Conservation (phyloP, 441 rosid species). For the Codiaeum variegatum region DNA sequence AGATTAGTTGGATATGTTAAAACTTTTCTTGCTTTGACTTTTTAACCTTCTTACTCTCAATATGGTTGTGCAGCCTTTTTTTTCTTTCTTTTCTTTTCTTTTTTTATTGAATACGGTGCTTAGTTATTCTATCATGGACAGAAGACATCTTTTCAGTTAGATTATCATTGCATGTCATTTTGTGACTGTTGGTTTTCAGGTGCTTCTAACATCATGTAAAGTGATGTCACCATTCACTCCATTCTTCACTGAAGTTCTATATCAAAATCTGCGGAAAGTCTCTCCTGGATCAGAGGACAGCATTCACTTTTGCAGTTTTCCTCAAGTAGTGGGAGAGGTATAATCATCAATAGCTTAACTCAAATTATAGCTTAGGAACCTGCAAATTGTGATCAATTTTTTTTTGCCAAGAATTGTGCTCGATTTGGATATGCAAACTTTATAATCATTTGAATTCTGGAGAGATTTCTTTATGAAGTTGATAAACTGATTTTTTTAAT, state of each 20-base stretch:
- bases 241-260: conserved; percentile 81
- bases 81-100: not conserved
- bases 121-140: not conserved
- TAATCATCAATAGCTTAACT: not conserved
- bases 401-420: no score
- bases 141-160: no score
- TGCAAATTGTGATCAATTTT: no score
- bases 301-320: conserved; percentile 74
- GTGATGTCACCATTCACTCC: conserved; percentile 96
- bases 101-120: not conserved
- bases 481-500: not conserved
- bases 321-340: conserved; percentile 74
- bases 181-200: conserved; percentile 51
- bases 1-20: no score
- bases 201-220: conserved; percentile 78
- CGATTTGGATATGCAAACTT: not conserved
- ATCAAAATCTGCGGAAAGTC: conserved; percentile 83
- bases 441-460: not conserved
- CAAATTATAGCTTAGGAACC: not conserved
- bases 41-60: not conserved
- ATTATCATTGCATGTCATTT: not conserved
- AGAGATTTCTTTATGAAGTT: not conserved
- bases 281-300: conserved; percentile 64
- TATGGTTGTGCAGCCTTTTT: not conserved
- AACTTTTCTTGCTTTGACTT: no score